Percentiles rank a stretch among this genome's conserved stretches.
Conservation (phyloP, 768 basidiomycete species). For the Naganishia randhawae region DNA sequence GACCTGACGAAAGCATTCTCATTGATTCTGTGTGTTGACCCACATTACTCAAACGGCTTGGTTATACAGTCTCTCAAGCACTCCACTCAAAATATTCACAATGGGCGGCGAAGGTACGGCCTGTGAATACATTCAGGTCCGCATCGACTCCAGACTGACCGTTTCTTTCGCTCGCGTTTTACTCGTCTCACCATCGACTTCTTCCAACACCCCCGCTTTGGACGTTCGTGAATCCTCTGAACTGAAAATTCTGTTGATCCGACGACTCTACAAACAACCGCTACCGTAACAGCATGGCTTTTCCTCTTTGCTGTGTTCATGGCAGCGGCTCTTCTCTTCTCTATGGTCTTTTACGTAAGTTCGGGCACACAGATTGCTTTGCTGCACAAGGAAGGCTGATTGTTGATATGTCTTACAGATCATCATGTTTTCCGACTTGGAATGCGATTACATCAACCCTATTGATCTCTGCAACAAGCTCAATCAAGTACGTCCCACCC, state of each 20-base stretch:
- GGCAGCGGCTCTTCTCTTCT: slow-evolving; percentile 91
- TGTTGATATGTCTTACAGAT: slow-evolving; percentile 61
- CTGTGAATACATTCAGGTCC: not conserved
- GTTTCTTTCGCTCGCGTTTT: not conserved
- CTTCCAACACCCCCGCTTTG: too few species aligned
- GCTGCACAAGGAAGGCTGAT: not conserved
- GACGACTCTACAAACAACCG: not conserved
- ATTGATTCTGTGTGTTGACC: too few species aligned
- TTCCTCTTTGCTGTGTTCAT: slow-evolving; percentile 94
- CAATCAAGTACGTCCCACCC: slow-evolving; percentile 68
- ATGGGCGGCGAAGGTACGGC: slow-evolving; percentile 20
- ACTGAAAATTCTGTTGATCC: too few species aligned
- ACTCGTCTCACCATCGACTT: not conserved
- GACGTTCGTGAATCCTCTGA: too few species aligned
- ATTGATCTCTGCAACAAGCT: slow-evolving; percentile 99
- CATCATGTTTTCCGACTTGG: slow-evolving; percentile 99
- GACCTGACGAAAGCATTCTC: too few species aligned
- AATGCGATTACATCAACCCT: slow-evolving; percentile 99
- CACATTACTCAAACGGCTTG: not conserved
- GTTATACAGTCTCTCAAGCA: not conserved
- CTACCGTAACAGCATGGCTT: slow-evolving; percentile 69
- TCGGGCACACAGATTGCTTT: not conserved
- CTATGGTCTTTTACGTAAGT: slow-evolving; percentile 98
- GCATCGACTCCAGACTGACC: not conserved
- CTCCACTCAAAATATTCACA: not conserved